Conservation (phyloP, 352 stramenopile species). For the Phytophthora capsici region DNA sequence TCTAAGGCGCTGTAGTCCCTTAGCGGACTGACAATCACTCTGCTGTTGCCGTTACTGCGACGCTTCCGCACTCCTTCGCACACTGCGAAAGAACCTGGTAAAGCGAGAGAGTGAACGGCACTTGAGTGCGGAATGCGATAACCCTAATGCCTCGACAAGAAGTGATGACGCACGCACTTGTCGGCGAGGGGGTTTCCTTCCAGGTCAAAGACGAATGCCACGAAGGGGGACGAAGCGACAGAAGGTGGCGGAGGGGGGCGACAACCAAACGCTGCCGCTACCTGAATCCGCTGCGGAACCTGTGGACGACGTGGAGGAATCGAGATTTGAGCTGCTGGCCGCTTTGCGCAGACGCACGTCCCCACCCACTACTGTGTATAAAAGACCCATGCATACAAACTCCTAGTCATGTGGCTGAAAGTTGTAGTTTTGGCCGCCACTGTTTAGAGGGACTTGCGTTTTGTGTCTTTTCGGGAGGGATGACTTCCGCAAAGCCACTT, state of each 20-base stretch:
- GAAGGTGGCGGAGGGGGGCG: conserved; percentile 20
- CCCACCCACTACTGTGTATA: conserved; percentile 23
- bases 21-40: too few relatives aligned
- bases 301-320: conserved; percentile 30
- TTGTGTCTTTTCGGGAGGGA: conserved; percentile 19
- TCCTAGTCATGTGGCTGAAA: conserved; percentile 7
- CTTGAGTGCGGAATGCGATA: not conserved
- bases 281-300: conserved; percentile 25
- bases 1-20: not conserved
- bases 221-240: not conserved
- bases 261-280: conserved; percentile 50
- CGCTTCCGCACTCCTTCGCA: conserved; percentile 20
- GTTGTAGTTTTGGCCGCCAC: conserved; percentile 9
- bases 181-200: not conserved
- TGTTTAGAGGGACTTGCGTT: conserved; percentile 16
- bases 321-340: conserved; percentile 12
- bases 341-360: conserved; percentile 1
- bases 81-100: conserved; percentile 1
- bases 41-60: conserved; percentile 26
- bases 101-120: not conserved
- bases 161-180: conserved; percentile 14
- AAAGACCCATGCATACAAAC: conserved; percentile 25
- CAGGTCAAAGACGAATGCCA: not conserved
- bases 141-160: conserved; percentile 7
- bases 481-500: not conserved